These are phyloP conservation scores for Pseudonitzschia delicatissima DNA, from an alignment of 108 stramenopile species.

Conservation along the genomic window DNA sequence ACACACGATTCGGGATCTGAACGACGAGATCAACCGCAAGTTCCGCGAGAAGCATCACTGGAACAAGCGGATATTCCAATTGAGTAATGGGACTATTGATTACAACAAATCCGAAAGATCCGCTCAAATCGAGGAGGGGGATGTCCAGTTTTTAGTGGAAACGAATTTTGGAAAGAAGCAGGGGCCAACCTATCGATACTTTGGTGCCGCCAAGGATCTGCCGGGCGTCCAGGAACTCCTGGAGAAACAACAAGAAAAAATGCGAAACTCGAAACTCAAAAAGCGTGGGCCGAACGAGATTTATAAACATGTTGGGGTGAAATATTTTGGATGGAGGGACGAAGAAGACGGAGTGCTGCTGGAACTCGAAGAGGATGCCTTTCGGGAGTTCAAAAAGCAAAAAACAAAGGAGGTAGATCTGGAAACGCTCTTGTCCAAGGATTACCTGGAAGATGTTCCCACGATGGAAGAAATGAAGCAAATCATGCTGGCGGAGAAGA, in stretches of 20 bases:
- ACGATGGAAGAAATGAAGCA: constrained; percentile 62
- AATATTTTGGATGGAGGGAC: constrained; percentile 92
- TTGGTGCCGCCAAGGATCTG: constrained; percentile 92
- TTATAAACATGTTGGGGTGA: constrained; percentile 81
- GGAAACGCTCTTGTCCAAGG: constrained; percentile 15
- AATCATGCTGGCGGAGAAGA: constrained; percentile 71
- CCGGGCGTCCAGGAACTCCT: constrained; percentile 94
- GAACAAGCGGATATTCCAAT: constrained; percentile 88
- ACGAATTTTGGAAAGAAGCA: constrained; percentile 20
- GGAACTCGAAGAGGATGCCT: constrained; percentile 72
- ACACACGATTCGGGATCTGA: constrained; percentile 94
- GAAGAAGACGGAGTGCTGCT: constrained; percentile 89
- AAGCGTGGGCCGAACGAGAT: constrained; percentile 65
- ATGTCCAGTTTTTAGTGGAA: constrained; percentile 11
- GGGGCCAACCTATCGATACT: constrained; percentile 86
- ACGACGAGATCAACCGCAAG: constrained; percentile 96
- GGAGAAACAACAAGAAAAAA: constrained; percentile 56
- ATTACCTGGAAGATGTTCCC: constrained; percentile 47
- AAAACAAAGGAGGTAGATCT: constrained; percentile 12
- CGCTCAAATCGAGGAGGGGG: constrained; percentile 69
- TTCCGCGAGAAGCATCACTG: constrained; percentile 92
- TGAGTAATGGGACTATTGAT: constrained; percentile 73
- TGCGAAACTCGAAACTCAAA: constrained; percentile 45
- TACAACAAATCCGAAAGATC: constrained; percentile 72
- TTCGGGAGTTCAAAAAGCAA: constrained; percentile 31